Conservation (phyloP, 768 basidiomycete species). For the Tremella mesenterica region DNA sequence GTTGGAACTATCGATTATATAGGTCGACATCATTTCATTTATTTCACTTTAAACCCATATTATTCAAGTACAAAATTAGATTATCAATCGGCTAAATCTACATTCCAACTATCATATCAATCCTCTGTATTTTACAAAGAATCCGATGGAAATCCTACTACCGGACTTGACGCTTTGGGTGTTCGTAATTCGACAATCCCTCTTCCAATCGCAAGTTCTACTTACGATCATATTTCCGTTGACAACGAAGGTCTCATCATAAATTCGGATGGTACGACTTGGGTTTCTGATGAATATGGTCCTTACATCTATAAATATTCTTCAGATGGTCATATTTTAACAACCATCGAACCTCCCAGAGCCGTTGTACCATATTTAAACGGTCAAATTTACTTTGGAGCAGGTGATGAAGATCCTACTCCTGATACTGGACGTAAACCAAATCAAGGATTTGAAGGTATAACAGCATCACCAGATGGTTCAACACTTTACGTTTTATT, state of each 20-base stretch:
- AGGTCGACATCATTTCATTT: slow-evolving; percentile 56
- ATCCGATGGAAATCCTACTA: slow-evolving; percentile 46
- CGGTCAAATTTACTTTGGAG: slow-evolving; percentile 54
- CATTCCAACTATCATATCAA: slow-evolving; percentile 51
- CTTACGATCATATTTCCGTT: slow-evolving; percentile 50
- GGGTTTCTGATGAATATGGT: slow-evolving; percentile 64
- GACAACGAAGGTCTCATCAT: slow-evolving; percentile 58
- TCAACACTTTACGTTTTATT: slow-evolving; percentile 56
- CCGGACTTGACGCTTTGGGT: slow-evolving; percentile 53
- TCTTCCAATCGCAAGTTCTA: slow-evolving; percentile 46
- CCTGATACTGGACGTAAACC: slow-evolving; percentile 53
- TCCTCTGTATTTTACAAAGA: slow-evolving; percentile 53
- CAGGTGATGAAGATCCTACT: slow-evolving; percentile 31
- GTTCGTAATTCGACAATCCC: slow-evolving; percentile 51
- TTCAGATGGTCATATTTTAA: slow-evolving; percentile 49
- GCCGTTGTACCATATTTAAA: slow-evolving; percentile 51
- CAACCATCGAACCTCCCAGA: slow-evolving; percentile 55
- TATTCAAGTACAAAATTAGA: slow-evolving; percentile 47
- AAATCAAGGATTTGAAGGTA: slow-evolving; percentile 59
- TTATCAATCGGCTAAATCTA: slow-evolving; percentile 52
- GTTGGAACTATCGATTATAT: slow-evolving; percentile 56
- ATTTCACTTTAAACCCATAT: slow-evolving; percentile 57
- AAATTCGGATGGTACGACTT: slow-evolving; percentile 56
- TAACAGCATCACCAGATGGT: slow-evolving; percentile 52
- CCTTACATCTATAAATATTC: slow-evolving; percentile 57